Conservation (phyloP, 345 rosid genomes). For the Fremontodendron californicum region DNA sequence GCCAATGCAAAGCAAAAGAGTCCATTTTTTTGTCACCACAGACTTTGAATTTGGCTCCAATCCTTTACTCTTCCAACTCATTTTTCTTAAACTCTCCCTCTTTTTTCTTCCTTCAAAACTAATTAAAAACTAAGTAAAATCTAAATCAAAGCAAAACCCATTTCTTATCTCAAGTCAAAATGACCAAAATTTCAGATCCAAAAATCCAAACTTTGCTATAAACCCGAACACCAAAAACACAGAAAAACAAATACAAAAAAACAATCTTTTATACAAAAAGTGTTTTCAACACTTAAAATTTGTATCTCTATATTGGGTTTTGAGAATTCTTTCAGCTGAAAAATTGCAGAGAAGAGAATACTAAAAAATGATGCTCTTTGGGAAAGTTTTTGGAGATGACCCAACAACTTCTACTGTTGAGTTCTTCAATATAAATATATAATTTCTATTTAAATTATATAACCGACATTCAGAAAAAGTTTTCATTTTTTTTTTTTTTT, state of each 20-base stretch:
- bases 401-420: background rate
- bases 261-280: background rate
- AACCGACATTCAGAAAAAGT: background rate
- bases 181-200: slow-evolving; percentile 41
- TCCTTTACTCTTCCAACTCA: slow-evolving; percentile 62
- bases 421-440: background rate
- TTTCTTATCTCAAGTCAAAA: slow-evolving; percentile 19
- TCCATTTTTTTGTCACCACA: slow-evolving; percentile 71
- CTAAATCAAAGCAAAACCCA: slow-evolving; percentile 29
- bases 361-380: background rate
- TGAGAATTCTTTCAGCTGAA: background rate
- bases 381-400: background rate
- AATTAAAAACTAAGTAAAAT: slow-evolving; percentile 22
- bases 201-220: background rate
- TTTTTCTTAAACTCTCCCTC: slow-evolving; percentile 11
- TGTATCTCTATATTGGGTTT: background rate
- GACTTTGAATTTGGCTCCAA: slow-evolving; percentile 42
- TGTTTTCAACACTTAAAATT: background rate
- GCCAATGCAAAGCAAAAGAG: slow-evolving; percentile 72
- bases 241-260: background rate
- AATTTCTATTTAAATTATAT: background rate
- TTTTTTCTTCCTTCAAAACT: slow-evolving; percentile 11
- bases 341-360: background rate
- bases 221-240: slow-evolving; percentile 6
- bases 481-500: background rate